phyloP scores from a whole-genome alignment of 208 protist genomes.

The Novymonas esmeraldas region DNA sequence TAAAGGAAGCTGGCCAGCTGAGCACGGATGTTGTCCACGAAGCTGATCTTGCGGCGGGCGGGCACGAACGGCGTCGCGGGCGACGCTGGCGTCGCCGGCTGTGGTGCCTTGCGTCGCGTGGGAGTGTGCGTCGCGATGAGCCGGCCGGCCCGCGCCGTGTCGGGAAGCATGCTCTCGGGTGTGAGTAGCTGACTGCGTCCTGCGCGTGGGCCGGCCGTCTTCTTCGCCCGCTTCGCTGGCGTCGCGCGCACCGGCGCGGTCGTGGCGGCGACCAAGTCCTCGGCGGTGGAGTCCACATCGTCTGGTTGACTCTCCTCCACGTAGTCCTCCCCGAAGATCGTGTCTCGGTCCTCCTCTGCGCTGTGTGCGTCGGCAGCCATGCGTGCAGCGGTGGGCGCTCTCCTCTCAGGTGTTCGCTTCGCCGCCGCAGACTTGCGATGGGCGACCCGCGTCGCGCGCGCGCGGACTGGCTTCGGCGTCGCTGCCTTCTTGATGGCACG shows the following conservation, averaged over 20 bases:
- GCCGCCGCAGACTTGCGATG: neutral
- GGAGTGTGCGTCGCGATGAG: slow-evolving; percentile 21
- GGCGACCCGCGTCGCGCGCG: neutral
- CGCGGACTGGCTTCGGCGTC: neutral
- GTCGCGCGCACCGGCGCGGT: neutral
- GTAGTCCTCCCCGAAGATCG: slow-evolving; percentile 8
- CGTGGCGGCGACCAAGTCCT: neutral
- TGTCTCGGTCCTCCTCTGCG: neutral
- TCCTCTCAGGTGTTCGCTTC: neutral
- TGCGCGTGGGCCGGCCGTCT: neutral
- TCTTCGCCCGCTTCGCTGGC: neutral
- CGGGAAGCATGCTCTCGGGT: slow-evolving; percentile 19
- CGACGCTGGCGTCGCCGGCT: neutral
- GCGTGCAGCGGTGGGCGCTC: too few relatives aligned
- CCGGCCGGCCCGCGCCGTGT: slow-evolving; percentile 15
- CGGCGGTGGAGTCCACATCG: neutral
- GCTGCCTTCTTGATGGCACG: too few relatives aligned
- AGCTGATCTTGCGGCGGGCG: slow-evolving; percentile 3
- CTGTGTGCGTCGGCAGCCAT: too few relatives aligned
- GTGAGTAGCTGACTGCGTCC: slow-evolving; percentile 18
- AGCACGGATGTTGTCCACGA: slow-evolving; percentile 27
- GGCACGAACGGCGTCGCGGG: slow-evolving; percentile 13
- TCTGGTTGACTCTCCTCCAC: neutral
- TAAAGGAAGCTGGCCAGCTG: slow-evolving; percentile 29
- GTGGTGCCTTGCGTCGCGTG: neutral